A percentile compares a stretch with the other conserved stretches of the same genome.
Conservation (phyloP, 345 rosid species). For the Populus simonii region DNA sequence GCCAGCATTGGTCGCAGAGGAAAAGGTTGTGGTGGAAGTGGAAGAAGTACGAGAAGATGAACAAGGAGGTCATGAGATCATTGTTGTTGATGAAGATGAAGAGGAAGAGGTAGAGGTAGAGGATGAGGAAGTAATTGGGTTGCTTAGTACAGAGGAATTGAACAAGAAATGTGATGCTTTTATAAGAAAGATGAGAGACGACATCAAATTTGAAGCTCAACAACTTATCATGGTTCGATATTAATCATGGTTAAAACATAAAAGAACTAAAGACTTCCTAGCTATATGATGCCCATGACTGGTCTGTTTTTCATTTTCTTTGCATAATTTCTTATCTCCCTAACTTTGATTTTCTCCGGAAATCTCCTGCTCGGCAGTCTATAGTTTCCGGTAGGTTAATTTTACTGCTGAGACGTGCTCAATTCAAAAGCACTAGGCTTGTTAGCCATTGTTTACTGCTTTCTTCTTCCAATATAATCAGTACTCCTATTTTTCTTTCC, state of each 20-base stretch:
- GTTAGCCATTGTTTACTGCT: too few species aligned
- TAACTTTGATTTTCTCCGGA: not conserved
- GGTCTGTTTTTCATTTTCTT: not conserved
- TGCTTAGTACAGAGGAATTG: slow-evolving; percentile 52
- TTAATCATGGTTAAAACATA: not conserved
- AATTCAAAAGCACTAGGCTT: not conserved
- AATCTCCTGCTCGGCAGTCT: not conserved
- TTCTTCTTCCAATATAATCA: too few species aligned
- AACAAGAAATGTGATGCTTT: slow-evolving; percentile 71
- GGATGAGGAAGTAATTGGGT: slow-evolving; percentile 12
- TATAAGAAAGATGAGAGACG: slow-evolving; percentile 52
- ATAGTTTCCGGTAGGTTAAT: not conserved
- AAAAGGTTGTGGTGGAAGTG: slow-evolving; percentile 13
- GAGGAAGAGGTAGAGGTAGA: slow-evolving; percentile 15
- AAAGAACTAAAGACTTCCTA: not conserved
- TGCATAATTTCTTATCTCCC: not conserved
- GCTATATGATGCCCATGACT: not conserved
- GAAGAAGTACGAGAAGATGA: not conserved
- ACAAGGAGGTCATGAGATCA: not conserved
- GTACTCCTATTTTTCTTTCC: too few species aligned
- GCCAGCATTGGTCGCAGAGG: slow-evolving; percentile 17
- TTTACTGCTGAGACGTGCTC: not conserved
- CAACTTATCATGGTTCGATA: slow-evolving; percentile 16
- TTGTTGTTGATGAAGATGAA: slow-evolving; percentile 5
- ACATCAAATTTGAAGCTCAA: slow-evolving; percentile 34